Evolutionary conservation across 2,329 filamentous ascomycete species (phyloP), one percentile per base, ranked within the genome.

Genomic region (Tolypocladium album): DNA sequence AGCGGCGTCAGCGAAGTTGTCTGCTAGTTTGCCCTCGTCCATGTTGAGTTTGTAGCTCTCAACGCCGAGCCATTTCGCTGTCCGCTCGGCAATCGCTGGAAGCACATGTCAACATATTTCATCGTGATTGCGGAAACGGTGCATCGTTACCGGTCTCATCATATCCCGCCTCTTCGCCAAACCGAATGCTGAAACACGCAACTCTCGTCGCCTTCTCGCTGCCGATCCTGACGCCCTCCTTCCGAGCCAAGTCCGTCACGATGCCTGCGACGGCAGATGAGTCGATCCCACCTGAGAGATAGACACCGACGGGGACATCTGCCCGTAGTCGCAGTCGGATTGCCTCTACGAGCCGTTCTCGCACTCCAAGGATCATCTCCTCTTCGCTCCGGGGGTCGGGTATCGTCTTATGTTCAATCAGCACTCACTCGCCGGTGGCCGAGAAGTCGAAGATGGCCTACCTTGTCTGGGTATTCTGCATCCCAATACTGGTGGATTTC

Each of bases 291-390:
- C 83, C 82, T 27, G 76, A 80, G 0, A 85, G 70, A 60, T 82
- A 85, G 58, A 86, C 71, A 2, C 80, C 83, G 3, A 85, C 73
- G 0, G 81, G 80, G 0, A 85, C 83, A 66, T 86, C 83, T 1
- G 82, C 82, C 20, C 78, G 74, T 12, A 85, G 70, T 6, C 82
- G 77, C 22, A 82, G 63, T n/a, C 75, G 75, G 13, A 85, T 71
- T 0, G 82, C 74, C 39, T 85, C 80, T 1, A 83, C 66, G 15
- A 85, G 65, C 2, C 73, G 73, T 53, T 80, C 69, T 7, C 81
- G 73, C 0, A 85, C 79, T 2, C 75, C 77, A 24, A 70, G 60
- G 2, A 83, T 72, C 70, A 83, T 79, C 50, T 84, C 81, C 27
- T 82, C 73, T 52, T 78, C 72, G 1, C 72, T 75, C 2, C 79